Conservation (phyloP, 2,329 filamentous ascomycete species). For the Hypoxylon sp. region DNA sequence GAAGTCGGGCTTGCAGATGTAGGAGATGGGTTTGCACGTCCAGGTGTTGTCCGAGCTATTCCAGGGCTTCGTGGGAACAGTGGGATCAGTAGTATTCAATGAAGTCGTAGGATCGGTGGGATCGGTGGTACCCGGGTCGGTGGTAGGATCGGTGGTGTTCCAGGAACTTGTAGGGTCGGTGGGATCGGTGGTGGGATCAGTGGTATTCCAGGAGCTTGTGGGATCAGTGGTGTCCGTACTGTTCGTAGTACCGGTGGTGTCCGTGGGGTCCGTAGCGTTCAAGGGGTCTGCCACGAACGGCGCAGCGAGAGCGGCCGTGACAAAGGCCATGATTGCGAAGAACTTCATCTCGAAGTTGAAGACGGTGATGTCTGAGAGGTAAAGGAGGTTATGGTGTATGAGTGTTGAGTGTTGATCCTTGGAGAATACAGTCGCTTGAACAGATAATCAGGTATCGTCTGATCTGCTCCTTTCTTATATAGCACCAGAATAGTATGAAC, state of each 20-base stretch:
- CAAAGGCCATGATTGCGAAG: conserved; percentile 39
- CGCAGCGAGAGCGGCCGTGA: conserved; percentile 44
- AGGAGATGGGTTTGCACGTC: conserved; percentile 48
- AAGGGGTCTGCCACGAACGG: neutral
- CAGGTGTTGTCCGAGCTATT: neutral
- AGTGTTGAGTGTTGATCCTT: conserved; percentile 2
- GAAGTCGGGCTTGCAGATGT: conserved; percentile 51
- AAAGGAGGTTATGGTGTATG: neutral
- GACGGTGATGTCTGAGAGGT: neutral
- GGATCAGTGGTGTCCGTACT: neutral
- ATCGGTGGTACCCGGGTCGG: no score
- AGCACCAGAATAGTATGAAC: neutral
- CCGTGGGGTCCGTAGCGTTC: no score
- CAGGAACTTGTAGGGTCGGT: no score
- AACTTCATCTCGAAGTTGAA: conserved; percentile 49
- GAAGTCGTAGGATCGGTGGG: no score
- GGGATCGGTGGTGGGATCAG: no score
- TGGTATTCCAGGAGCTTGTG: no score
- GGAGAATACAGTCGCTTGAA: neutral
- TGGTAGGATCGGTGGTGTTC: no score
- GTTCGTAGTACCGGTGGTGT: neutral
- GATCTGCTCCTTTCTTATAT: conserved; percentile 19
- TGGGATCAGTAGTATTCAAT: no score
- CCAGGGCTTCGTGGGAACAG: neutral
- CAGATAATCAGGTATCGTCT: neutral